Percentiles rank a stretch among this genome's conserved stretches.
Conservation (phyloP, 2,329 filamentous ascomycete species). For the Venturia pyrina region DNA sequence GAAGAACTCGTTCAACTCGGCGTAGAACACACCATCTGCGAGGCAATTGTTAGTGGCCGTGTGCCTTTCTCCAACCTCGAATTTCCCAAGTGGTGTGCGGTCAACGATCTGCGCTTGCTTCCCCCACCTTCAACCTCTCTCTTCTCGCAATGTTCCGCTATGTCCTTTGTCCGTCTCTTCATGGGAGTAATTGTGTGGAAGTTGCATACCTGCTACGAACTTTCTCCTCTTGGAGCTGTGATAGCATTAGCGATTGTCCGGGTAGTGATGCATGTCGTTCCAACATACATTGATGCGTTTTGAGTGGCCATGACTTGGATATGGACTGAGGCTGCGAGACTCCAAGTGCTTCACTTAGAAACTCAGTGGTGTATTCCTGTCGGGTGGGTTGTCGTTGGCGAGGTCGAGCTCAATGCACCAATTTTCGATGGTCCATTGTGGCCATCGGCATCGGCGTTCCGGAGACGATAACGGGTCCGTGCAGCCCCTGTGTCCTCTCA, state of each 20-base stretch:
- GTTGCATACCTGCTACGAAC: slow-evolving; percentile 39
- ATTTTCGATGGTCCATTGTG: slow-evolving; percentile 1
- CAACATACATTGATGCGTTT: slow-evolving; percentile 30
- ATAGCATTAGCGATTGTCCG: slow-evolving; percentile 8
- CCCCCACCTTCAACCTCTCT: background rate
- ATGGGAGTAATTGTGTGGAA: background rate
- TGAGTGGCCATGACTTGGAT: slow-evolving; percentile 29
- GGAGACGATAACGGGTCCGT: too few species aligned
- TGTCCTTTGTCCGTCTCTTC: background rate
- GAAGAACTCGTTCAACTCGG: slow-evolving; percentile 99
- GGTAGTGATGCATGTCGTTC: background rate
- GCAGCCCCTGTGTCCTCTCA: background rate
- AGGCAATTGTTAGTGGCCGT: slow-evolving; percentile 1
- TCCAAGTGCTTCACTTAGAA: background rate
- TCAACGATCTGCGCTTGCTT: background rate
- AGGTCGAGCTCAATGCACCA: background rate
- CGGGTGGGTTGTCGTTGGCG: background rate
- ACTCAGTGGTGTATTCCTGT: slow-evolving; percentile 15
- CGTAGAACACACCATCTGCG: slow-evolving; percentile 96
- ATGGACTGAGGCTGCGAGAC: background rate
- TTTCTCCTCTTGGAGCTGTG: slow-evolving; percentile 81
- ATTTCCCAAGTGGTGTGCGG: background rate
- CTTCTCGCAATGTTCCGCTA: background rate
- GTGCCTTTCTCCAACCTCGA: background rate
- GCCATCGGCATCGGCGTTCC: background rate